These are phyloP conservation scores for Pseudozyma sp. DNA, from an alignment of 1,284 basidiomycete species.

Conservation along the genomic window DNA sequence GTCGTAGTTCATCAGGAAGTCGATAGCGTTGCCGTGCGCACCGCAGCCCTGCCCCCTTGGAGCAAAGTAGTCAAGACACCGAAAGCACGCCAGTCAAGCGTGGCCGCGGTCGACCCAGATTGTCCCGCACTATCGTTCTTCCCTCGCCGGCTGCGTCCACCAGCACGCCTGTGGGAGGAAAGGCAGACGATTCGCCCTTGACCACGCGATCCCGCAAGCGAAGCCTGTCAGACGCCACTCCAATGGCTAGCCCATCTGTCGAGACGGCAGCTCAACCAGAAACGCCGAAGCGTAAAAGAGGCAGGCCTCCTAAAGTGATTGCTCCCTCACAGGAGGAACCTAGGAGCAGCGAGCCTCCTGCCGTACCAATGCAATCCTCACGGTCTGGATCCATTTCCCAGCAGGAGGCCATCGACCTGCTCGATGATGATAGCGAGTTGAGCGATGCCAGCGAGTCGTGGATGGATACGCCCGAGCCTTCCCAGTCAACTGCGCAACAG, in stretches of 20 bases:
- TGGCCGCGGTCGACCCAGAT: slow-evolving; percentile 22
- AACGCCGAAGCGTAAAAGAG: slow-evolving; percentile 23
- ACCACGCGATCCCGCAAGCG: slow-evolving; percentile 18
- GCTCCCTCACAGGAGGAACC: neutral
- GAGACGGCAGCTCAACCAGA: neutral
- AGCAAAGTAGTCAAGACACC: neutral
- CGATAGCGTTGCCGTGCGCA: no score
- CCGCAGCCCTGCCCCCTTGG: neutral
- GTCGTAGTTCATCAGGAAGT: neutral
- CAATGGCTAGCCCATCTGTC: neutral
- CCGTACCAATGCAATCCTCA: neutral
- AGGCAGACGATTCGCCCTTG: neutral
- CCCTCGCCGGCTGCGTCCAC: neutral
- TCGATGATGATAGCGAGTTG: slow-evolving; percentile 38
- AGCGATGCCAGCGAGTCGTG: slow-evolving; percentile 33
- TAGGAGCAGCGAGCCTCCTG: neutral
- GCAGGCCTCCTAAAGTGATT: slow-evolving; percentile 11
- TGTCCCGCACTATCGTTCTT: neutral
- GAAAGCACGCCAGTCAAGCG: slow-evolving; percentile 21
- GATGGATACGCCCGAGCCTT: slow-evolving; percentile 17
- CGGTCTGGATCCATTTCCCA: neutral
- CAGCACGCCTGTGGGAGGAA: slow-evolving; percentile 1
- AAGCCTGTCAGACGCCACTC: slow-evolving; percentile 6
- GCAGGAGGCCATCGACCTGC: slow-evolving; percentile 23
- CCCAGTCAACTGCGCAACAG: slow-evolving; percentile 11